phyloP scores from a whole-genome alignment of 352 stramenopile species.

The Phytophthora tubulina region DNA sequence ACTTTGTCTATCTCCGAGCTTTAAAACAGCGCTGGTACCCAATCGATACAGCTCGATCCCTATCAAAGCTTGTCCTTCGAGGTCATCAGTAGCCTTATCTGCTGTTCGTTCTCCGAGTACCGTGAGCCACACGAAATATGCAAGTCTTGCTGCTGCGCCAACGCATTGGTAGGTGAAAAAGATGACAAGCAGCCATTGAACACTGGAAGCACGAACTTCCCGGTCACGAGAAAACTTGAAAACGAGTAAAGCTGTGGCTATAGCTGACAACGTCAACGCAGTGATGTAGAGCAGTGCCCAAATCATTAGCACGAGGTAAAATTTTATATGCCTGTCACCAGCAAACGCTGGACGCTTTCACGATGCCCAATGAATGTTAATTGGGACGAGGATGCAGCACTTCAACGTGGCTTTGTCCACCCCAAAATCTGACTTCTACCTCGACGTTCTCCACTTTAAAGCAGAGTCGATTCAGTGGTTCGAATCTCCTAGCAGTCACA shows the following conservation, averaged over 20 bases:
- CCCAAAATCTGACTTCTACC: background rate
- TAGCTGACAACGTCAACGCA: conserved; percentile 36
- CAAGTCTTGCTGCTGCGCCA: conserved; percentile 15
- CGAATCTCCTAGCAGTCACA: background rate
- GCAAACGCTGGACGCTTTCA: conserved; percentile 2
- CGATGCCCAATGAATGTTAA: conserved; percentile 11
- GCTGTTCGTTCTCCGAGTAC: background rate
- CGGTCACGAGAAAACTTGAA: conserved; percentile 49
- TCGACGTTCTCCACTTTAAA: background rate
- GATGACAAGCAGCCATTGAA: conserved; percentile 38
- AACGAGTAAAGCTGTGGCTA: conserved; percentile 36
- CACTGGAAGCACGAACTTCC: conserved; percentile 40
- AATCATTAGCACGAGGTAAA: conserved; percentile 35
- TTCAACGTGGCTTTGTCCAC: conserved; percentile 29
- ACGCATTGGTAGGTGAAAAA: conserved; percentile 47
- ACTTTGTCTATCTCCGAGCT: conserved; percentile 28
- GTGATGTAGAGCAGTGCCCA: conserved; percentile 36
- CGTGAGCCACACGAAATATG: conserved; percentile 41
- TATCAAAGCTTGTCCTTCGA: conserved; percentile 24
- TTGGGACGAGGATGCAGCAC: conserved; percentile 26
- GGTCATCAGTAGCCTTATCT: background rate
- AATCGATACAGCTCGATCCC: conserved; percentile 42
- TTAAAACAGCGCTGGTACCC: conserved; percentile 39
- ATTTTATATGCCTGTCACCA: conserved; percentile 1
- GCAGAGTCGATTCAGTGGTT: too few relatives aligned